Evolutionary conservation across 805 yeast genomes (phyloP).

Genomic region (Danielozyma ontarioensis): DNA sequence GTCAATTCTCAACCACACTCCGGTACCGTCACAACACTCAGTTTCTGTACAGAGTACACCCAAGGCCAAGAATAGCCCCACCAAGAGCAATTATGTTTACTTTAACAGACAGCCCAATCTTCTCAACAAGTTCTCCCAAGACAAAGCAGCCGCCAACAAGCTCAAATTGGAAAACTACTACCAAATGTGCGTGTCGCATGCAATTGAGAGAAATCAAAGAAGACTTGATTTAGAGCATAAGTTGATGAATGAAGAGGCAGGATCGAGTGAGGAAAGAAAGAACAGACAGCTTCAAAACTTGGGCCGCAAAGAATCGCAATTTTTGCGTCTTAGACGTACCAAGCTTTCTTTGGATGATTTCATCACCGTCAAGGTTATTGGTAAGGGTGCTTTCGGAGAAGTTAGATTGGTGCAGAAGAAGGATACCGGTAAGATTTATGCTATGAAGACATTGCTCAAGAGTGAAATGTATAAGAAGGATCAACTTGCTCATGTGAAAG

Average conservation of each 20-base stretch:
- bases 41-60: neutral
- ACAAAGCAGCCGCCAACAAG: constrained; percentile 79
- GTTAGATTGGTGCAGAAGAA: constrained; percentile 89
- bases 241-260: constrained; percentile 59
- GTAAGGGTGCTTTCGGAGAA: constrained; percentile 98
- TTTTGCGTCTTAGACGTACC: constrained; percentile 78
- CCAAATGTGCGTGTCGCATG: constrained; percentile 81
- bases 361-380: constrained; percentile 30
- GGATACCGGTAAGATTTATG: constrained; percentile 88
- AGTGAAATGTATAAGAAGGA: constrained; percentile 94
- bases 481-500: constrained; percentile 91
- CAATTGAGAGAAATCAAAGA: constrained; percentile 93
- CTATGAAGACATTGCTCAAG: constrained; percentile 88
- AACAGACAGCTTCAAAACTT: constrained; percentile 74
- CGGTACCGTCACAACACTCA: neutral
- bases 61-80: neutral
- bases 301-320: constrained; percentile 87
- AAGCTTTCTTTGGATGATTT: constrained; percentile 19
- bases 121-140: constrained; percentile 70
- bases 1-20: neutral
- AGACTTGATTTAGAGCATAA: constrained; percentile 78
- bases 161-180: constrained; percentile 79
- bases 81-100: constrained; percentile 35
- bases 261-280: constrained; percentile 72
- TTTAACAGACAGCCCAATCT: constrained; percentile 81